Evolutionary conservation across 116 monocot species (phyloP).

Genomic region (Posidonia oceanica): DNA sequence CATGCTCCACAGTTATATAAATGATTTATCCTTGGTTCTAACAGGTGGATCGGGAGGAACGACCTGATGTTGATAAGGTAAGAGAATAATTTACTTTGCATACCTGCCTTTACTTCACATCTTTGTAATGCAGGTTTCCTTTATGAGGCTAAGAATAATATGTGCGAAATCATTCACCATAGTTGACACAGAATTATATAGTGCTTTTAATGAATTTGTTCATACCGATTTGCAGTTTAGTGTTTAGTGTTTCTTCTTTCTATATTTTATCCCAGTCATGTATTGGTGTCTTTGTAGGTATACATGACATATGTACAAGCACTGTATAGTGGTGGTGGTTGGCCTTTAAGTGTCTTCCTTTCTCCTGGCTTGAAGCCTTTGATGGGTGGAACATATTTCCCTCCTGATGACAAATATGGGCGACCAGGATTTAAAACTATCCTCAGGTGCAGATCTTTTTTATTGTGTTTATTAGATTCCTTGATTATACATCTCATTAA

Average conservation of each 20-base stretch:
- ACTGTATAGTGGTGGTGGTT: conserved; percentile 84
- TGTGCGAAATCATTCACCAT: not conserved
- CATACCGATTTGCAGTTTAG: no score
- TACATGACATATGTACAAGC: conserved; percentile 96
- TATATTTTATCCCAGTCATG: not conserved
- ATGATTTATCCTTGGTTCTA: conserved; percentile 7
- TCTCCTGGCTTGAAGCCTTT: conserved; percentile 85
- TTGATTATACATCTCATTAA: not conserved
- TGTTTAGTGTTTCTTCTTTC: not conserved
- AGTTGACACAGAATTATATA: no score
- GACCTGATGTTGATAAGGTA: conserved; percentile 99
- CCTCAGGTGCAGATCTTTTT: conserved; percentile 37
- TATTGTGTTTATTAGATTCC: conserved; percentile 1
- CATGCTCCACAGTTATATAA: not conserved
- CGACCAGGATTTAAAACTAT: conserved; percentile 81
- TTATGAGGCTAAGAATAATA: not conserved
- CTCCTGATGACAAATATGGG: conserved; percentile 87
- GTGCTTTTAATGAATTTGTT: no score
- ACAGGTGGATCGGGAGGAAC: conserved; percentile 91
- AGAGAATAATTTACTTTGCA: not conserved
- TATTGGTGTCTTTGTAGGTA: conserved; percentile 33
- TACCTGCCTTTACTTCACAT: not conserved
- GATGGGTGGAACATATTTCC: conserved; percentile 96
- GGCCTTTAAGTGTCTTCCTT: conserved; percentile 91
- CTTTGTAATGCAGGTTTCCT: not conserved